Percentiles rank a stretch among this genome's conserved stretches.
phyloP scores from a whole-genome alignment of 2,329 filamentous ascomycete genomes.

The Akanthomyces muscarius region DNA sequence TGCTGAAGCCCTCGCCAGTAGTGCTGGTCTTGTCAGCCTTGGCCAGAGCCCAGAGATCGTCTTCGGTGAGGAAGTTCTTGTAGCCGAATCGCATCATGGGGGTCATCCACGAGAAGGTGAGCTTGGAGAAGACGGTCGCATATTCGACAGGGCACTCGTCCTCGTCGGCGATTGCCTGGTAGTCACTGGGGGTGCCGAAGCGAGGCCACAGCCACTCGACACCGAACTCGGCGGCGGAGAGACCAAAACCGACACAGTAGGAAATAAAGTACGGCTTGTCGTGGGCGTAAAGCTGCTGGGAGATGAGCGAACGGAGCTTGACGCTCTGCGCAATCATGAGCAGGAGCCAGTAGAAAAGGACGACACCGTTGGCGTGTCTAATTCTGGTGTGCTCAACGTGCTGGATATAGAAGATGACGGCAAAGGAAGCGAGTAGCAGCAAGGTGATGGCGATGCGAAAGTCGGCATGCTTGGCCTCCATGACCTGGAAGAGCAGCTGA shows the following conservation, averaged over 20 bases:
- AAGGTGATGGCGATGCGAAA: constrained; percentile 83
- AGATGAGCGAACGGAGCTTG: constrained; percentile 81
- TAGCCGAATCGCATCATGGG: constrained; percentile 96
- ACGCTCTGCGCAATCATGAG: constrained; percentile 73
- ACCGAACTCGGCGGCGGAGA: constrained; percentile 67
- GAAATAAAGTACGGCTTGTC: constrained; percentile 72
- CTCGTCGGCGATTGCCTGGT: constrained; percentile 54
- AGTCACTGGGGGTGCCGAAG: constrained; percentile 52
- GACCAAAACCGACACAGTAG: constrained; percentile 67
- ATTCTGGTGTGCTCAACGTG: constrained; percentile 82
- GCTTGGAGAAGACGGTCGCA: constrained; percentile 84
- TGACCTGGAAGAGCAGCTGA: constrained; percentile 72
- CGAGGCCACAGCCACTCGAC: constrained; percentile 89
- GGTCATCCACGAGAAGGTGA: constrained; percentile 99
- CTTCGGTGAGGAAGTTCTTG: constrained; percentile 84
- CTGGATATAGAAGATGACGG: constrained; percentile 73
- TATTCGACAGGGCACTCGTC: constrained; percentile 76
- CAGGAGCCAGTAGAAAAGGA: constrained; percentile 88
- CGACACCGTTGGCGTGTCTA: constrained; percentile 80
- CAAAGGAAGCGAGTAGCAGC: constrained; percentile 66
- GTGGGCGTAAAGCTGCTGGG: constrained; percentile 65
- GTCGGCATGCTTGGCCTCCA: constrained; percentile 60
- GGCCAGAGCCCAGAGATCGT: constrained; percentile 91
- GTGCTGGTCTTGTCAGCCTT: constrained; percentile 72
- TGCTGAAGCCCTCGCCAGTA: constrained; percentile 66